Base-by-base conservation (phyloP, 2,329 filamentous ascomycete genomes). In the Cladosporium sp. region DNA sequence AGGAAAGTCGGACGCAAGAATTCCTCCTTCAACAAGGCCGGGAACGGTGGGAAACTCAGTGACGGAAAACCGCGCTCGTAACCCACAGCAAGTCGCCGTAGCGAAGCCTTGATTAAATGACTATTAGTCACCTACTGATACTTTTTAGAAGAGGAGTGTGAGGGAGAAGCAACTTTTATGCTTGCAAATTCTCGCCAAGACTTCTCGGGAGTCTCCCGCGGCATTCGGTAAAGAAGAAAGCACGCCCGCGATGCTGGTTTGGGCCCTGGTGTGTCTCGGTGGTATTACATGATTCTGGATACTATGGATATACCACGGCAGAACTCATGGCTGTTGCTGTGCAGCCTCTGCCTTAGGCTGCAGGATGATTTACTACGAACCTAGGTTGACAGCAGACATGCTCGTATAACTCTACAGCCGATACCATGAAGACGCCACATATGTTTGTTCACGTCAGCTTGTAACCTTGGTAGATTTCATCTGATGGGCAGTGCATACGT, bases 41-140 rank as follows among this genome's bases (percentile, higher is more conserved):
- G 79, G 78, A 80, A 80, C 78, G 78, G 78, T 78, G 74, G 76
- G 72, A 74, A 71, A 76, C 68, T 73, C 77, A 80, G 72, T 57
- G 67, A 68, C 37, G 61, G 70, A 62, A 71, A 72, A 74, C 50
- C 61, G 50, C 61, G 31, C 60, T 62, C 46, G 49, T 73, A 73
- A 77, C 75, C 75, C 78, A 76, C 76, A 79, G 78, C 78, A 78
- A 77, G 77, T 74, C 74, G 71, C 77, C 75, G 74, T 75, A 78
- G 77, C 71, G 75, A 74, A 79, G 76, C 74, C 66, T 70, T 73
- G 74, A 76, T 75, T 69, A 76, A 77, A 72, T 65, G 73, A 62
- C 60, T 31, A 35, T 62, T 69, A 67, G 66, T 69, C 63, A 69
- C 67, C 67, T 69, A 69, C 67, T 69, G 67, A 69, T 67, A 56